Base-by-base conservation (phyloP, 148 eudicot genomes). In the Linanthus parryae region DNA sequence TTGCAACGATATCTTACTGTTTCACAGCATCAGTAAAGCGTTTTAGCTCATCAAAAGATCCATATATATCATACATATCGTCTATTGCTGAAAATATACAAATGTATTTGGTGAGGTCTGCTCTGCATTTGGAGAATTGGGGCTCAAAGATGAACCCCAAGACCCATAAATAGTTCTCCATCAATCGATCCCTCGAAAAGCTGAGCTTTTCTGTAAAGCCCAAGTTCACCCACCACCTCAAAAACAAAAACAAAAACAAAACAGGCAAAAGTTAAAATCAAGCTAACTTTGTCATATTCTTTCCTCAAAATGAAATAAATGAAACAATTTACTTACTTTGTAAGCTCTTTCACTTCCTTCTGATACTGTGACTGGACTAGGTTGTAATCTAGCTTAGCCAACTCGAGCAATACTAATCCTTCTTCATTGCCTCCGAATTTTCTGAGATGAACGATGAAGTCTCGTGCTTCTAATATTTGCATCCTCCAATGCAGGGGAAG, bases 331-430 rank as follows among this genome's bases (percentile, higher is more conserved):
- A n/a, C n/a, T n/a, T n/a, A n/a, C n/a, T n/a, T n/a, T n/a, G n/a
- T n/a, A n/a, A n/a, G n/a, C n/a, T n/a, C n/a, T n/a, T n/a, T n/a
- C n/a, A n/a, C n/a, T n/a, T n/a, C n/a, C n/a, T n/a, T n/a, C 49
- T 56, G 59, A 15, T 56, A 28, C 14, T 41, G 48, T 7, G 59
- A 56, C 21, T 56, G 59, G 48, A 56, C 59, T n/a, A 42, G 39
- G 22, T 56, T 56, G 39, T 56, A 56, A 56, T 56, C 59, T 20
- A 56, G n/a, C n/a, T n/a, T n/a, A n/a, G n/a, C n/a, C n/a, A n/a
- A n/a, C n/a, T n/a, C n/a, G n/a, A n/a, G n/a, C n/a, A n/a, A n/a
- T n/a, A n/a, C n/a, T n/a, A n/a, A n/a, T n/a, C n/a, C n/a, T n/a
- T n/a, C n/a, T n/a, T 19, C 36, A 28, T 28, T 3, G 59, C 59